Conservation (phyloP, 257 asterid species). For the Marsdenia floribunda region DNA sequence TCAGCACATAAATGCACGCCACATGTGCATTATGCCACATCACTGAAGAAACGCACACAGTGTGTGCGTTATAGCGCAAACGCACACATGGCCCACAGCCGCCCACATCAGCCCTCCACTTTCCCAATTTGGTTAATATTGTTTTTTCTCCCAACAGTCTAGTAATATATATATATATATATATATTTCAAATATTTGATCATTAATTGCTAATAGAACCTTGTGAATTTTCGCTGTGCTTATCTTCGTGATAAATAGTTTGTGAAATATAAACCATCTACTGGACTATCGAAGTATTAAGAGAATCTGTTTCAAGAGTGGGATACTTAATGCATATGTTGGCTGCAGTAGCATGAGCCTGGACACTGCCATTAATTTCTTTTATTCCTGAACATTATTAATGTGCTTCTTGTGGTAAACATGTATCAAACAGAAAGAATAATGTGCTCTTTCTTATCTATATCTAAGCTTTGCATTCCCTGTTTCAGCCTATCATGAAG, state of each 20-base stretch:
- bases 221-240: neutral
- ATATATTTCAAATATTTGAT: neutral
- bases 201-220: neutral
- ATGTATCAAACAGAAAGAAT: too few relatives aligned
- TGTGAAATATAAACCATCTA: too few relatives aligned
- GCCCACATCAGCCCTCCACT: too few relatives aligned
- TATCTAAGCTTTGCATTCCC: neutral
- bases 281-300: neutral
- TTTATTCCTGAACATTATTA: neutral
- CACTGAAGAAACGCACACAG: too few relatives aligned
- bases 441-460: too few relatives aligned
- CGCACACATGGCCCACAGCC: too few relatives aligned
- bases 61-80: too few relatives aligned
- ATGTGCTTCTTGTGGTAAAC: neutral
- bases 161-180: neutral
- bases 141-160: too few relatives aligned
- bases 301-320: neutral
- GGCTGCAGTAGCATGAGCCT: neutral
- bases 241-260: neutral
- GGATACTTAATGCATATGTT: neutral
- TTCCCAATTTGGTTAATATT: too few relatives aligned
- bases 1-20: too few relatives aligned
- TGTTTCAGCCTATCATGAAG: neutral
- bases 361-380: neutral
- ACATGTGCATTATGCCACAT: too few relatives aligned